Evolutionary conservation across 2,329 filamentous ascomycete genomes (phyloP).

Genomic region (Colletotrichum sp.): DNA sequence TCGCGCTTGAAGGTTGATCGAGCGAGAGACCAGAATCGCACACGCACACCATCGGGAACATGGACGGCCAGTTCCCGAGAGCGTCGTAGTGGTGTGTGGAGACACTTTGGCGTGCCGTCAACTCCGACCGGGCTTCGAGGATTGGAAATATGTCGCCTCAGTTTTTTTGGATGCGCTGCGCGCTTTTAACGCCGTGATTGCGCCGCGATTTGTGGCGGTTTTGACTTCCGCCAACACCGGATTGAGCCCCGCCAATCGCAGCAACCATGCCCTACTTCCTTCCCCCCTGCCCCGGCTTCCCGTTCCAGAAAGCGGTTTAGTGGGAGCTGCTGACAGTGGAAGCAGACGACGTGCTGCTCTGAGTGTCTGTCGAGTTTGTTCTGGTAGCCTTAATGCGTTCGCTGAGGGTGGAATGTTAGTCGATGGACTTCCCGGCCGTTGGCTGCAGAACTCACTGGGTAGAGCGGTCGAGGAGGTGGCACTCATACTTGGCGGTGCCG

Average conservation of each 20-base stretch:
- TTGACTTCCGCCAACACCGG: not conserved
- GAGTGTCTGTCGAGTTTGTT: conserved; percentile 38
- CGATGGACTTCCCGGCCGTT: not conserved
- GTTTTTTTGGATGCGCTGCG: not conserved
- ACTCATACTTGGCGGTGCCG: conserved; percentile 40
- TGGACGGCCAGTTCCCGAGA: not conserved
- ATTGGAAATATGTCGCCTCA: not conserved
- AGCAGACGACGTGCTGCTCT: conserved; percentile 26
- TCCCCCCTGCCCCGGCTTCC: not conserved
- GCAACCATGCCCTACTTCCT: not conserved
- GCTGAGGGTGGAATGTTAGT: conserved; percentile 28
- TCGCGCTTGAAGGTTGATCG: not conserved
- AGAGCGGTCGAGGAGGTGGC: conserved; percentile 48
- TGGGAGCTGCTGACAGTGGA: conserved; percentile 28
- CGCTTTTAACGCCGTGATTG: not conserved
- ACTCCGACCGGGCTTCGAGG: not conserved
- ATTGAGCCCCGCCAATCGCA: not conserved
- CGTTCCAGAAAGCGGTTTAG: not conserved
- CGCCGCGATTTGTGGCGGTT: not conserved
- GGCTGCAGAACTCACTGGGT: conserved; percentile 42
- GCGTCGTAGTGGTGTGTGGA: not conserved
- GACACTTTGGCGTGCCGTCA: not conserved
- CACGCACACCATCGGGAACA: not conserved
- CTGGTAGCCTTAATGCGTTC: conserved; percentile 44
- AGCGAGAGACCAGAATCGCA: not conserved